A percentile compares a stretch with the other conserved stretches of the same genome.
These are phyloP conservation scores for Saksenaea vasiformis DNA, from an alignment of 371 early-diverging fungal genomes.

Conservation along the genomic window DNA sequence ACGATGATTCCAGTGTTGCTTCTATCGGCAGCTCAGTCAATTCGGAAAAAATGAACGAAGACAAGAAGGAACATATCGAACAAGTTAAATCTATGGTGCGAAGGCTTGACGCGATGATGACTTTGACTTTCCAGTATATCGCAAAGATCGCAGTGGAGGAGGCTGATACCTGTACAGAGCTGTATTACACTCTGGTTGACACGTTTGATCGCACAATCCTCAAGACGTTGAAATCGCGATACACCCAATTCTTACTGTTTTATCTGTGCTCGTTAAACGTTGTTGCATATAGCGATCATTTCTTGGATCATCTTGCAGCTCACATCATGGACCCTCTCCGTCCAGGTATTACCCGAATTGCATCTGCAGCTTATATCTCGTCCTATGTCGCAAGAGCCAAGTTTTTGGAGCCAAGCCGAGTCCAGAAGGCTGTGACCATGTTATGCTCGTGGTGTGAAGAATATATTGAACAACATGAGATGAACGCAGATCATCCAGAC, in stretches of 20 bases:
- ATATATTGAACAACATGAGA: slow-evolving; percentile 72
- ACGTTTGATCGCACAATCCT: slow-evolving; percentile 83
- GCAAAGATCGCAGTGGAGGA: slow-evolving; percentile 21
- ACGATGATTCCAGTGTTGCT: slow-evolving; percentile 12
- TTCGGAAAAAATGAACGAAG: slow-evolving; percentile 27
- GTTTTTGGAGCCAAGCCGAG: slow-evolving; percentile 61
- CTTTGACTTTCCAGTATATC: slow-evolving; percentile 66
- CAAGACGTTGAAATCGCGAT: slow-evolving; percentile 87
- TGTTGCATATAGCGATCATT: slow-evolving; percentile 68
- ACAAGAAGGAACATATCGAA: slow-evolving; percentile 31
- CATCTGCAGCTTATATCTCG: slow-evolving; percentile 85
- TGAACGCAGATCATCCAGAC: slow-evolving; percentile 39
- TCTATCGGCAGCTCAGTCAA: slow-evolving; percentile 16
- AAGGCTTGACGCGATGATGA: slow-evolving; percentile 87
- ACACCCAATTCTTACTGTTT: slow-evolving; percentile 91
- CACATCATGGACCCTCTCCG: slow-evolving; percentile 59
- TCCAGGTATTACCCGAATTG: slow-evolving; percentile 74
- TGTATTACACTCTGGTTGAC: slow-evolving; percentile 67
- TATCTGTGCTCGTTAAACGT: slow-evolving; percentile 73
- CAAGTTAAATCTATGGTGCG: slow-evolving; percentile 70
- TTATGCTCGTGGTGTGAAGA: slow-evolving; percentile 69
- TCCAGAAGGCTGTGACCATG: slow-evolving; percentile 66
- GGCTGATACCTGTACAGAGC: slow-evolving; percentile 39
- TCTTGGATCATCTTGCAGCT: slow-evolving; percentile 76
- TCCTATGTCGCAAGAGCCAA: slow-evolving; percentile 91